A percentile compares a stretch with the other conserved stretches of the same genome.
phyloP scores from a whole-genome alignment of 2,329 filamentous ascomycete species.

The Didymella glomerata region DNA sequence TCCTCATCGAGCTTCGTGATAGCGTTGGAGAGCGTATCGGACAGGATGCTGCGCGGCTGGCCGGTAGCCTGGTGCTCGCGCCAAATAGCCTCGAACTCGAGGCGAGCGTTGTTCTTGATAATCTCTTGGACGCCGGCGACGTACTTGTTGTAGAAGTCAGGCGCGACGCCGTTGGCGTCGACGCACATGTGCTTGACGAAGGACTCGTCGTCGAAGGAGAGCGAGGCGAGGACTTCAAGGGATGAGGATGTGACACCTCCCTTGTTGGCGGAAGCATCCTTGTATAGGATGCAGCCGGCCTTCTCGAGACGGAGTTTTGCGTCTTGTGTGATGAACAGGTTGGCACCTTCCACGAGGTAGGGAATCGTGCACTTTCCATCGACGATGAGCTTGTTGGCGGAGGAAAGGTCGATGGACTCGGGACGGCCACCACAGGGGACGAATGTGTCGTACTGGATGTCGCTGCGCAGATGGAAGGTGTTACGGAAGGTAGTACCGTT shows the following conservation, averaged over 20 bases:
- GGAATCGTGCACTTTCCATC: slow-evolving; percentile 87
- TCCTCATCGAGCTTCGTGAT: slow-evolving; percentile 98
- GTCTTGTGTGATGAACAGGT: slow-evolving; percentile 98
- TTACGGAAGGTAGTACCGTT: slow-evolving; percentile 98
- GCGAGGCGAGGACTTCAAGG: slow-evolving; percentile 90
- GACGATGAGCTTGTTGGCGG: slow-evolving; percentile 85
- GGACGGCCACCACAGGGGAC: slow-evolving; percentile 96
- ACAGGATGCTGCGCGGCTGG: slow-evolving; percentile 81
- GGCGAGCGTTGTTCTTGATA: slow-evolving; percentile 87
- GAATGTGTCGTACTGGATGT: slow-evolving; percentile 80
- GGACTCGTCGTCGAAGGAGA: slow-evolving; percentile 89
- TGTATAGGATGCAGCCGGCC: slow-evolving; percentile 94
- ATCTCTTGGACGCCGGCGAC: slow-evolving; percentile 90
- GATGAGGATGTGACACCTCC: slow-evolving; percentile 97
- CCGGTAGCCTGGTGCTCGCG: slow-evolving; percentile 87
- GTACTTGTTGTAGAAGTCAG: slow-evolving; percentile 91
- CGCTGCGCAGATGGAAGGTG: slow-evolving; percentile 89
- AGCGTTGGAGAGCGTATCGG: slow-evolving; percentile 86
- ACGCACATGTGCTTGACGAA: slow-evolving; percentile 97
- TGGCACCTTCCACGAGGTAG: slow-evolving; percentile 97
- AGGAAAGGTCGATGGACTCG: slow-evolving; percentile 93
- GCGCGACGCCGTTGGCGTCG: slow-evolving; percentile 75
- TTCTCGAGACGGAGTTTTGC: slow-evolving; percentile 94
- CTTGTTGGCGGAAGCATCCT: slow-evolving; percentile 98
- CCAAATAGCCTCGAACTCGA: slow-evolving; percentile 99